These are phyloP conservation scores for Picochlorum sp. DNA, from an alignment of 139 green algal species.

Conservation along the genomic window DNA sequence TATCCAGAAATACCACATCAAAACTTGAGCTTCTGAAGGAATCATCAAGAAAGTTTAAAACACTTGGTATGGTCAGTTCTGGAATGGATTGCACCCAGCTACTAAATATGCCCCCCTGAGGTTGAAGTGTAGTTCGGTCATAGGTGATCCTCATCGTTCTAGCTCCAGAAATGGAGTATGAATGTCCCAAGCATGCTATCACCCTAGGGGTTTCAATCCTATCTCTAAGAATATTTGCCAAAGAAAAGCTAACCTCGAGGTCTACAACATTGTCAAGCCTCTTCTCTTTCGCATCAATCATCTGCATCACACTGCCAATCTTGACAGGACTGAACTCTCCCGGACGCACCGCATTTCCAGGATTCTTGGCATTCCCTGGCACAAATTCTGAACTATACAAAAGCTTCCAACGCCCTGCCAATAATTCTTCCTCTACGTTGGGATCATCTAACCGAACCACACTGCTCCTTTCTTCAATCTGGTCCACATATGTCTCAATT, in stretches of 20 bases:
- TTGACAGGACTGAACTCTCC: constrained; percentile 23
- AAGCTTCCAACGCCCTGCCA: constrained; percentile 42
- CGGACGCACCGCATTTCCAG: constrained; percentile 28
- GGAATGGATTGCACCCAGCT: constrained; percentile 32
- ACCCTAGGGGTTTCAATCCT: not conserved
- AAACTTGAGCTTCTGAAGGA: constrained; percentile 26
- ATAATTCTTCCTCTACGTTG: not conserved
- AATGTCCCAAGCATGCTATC: constrained; percentile 21
- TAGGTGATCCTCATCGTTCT: constrained; percentile 23
- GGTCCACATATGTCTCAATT: constrained; percentile 10
- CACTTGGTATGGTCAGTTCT: constrained; percentile 24
- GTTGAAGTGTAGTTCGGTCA: constrained; percentile 15
- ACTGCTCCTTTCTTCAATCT: not conserved
- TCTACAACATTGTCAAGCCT: constrained; percentile 30
- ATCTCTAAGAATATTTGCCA: constrained; percentile 9
- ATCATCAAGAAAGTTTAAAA: constrained; percentile 26
- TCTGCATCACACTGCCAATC: constrained; percentile 28
- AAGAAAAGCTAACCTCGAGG: constrained; percentile 7
- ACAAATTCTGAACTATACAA: constrained; percentile 42
- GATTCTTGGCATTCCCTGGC: constrained; percentile 35
- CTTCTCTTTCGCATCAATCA: not conserved
- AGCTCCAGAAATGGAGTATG: constrained; percentile 8
- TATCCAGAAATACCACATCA: constrained; percentile 42
- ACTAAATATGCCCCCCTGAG: constrained; percentile 20
- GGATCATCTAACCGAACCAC: not conserved